Percentiles rank a stretch among this genome's conserved stretches.
Evolutionary conservation across 169 alveolate species (phyloP).

Genomic region (Plasmodium adleri): DNA sequence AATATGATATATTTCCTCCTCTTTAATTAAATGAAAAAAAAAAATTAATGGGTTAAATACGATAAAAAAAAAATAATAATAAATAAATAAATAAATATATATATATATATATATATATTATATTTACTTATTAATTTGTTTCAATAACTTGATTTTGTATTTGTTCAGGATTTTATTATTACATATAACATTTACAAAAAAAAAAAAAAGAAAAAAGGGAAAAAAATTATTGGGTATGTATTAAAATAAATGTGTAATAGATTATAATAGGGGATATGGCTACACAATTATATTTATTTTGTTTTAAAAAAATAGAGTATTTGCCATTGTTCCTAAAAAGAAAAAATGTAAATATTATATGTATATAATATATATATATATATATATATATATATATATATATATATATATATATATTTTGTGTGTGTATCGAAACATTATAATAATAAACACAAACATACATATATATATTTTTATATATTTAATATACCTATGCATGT

Average conservation of each 20-base stretch:
- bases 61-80: no score
- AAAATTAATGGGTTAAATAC: no score
- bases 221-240: no score
- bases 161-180: not conserved
- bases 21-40: no score
- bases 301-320: constrained; percentile 53
- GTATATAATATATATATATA: not conserved
- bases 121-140: no score
- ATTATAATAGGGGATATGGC: no score
- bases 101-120: no score
- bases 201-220: not conserved
- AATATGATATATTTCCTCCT: no score
- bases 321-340: constrained; percentile 63
- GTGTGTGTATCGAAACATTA: not conserved
- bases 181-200: constrained; percentile 1
- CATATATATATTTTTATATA: not conserved
- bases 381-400: constrained; percentile 1
- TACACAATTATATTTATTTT: not conserved
- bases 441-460: no score
- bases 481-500: constrained; percentile 47
- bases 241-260: no score
- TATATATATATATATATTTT: not conserved
- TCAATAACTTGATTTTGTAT: no score
- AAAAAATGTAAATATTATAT: constrained; percentile 1
- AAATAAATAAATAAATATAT: no score